These are phyloP conservation scores for Rubia occidens DNA, from an alignment of 305 asterid genomes.

Conservation along the genomic window DNA sequence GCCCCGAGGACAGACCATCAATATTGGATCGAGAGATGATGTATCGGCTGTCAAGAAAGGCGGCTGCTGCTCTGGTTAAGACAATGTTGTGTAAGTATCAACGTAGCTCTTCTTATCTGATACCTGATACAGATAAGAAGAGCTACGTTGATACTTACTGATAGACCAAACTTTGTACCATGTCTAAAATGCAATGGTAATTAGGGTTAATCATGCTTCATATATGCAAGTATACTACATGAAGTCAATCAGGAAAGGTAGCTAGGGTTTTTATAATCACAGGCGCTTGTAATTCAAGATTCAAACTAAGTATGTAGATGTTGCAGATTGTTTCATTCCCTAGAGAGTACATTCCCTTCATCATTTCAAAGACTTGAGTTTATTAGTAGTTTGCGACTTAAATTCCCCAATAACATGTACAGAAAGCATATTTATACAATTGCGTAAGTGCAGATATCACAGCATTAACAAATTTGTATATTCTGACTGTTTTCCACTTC, in stretches of 20 bases:
- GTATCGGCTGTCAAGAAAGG: conserved; percentile 59
- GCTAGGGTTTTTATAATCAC: not conserved
- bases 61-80: conserved; percentile 65
- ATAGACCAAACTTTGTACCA: not conserved
- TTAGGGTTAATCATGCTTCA: not conserved
- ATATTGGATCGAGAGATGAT: conserved; percentile 51
- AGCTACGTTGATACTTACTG: not conserved
- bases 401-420: not conserved
- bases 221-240: conserved; percentile 2
- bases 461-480: not conserved
- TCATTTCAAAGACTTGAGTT: not conserved
- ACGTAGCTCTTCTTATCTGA: not conserved
- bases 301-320: not conserved
- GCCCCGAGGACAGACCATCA: conserved; percentile 58
- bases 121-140: not conserved
- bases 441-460: not conserved
- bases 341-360: not conserved
- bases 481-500: not conserved
- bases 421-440: not conserved
- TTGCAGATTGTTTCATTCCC: not conserved
- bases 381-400: not conserved
- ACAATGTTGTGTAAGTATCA: not conserved
- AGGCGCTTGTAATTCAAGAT: not conserved
- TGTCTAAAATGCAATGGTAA: conserved; percentile 3
- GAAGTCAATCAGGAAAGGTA: conserved; percentile 3